Base-by-base conservation (phyloP, 305 asterid species). In the Lippia alba region DNA sequence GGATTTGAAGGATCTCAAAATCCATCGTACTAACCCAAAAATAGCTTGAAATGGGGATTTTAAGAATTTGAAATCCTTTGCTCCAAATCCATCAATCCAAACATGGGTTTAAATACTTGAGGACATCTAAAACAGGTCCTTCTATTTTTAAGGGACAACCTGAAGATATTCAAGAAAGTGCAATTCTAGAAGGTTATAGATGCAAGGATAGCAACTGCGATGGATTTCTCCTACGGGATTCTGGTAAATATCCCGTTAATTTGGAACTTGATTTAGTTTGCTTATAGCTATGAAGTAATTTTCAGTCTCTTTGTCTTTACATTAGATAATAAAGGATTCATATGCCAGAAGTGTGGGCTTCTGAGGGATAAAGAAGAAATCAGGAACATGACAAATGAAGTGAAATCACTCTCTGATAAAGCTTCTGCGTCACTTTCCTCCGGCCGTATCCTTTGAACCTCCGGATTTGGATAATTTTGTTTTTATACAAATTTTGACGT, bases 81-180 rank as follows among this genome's bases (percentile, higher is more conserved):
- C 12, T 44, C 14, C 10, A 10, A 39, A 39, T 39, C 45, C 45
- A 4, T 39, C 45, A 39, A 39, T 39, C 45, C 45, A 39, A 39
- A 44, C 63, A 61, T 58, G 56, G 51, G 12, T 24, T 32, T 59
- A 56, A 56, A 58, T 59, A 12, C 30, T 69, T 59, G 41, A 0
- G 50, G 46, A 61, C 61, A 18, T 18, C 69, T 77, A 58, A 74
- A 68, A 74, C 50, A 19, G 53, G 61, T 56, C 32, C 15, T 36
- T 81, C 9, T 40, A 34, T 84, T 71, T 59, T 64, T 64, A 75
- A 94, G 98, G 96, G 96, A 48, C 84, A 88, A 78, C 32, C 50
- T 67, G 89, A 83, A 74, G 99, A 92, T 83, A 87, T 92, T 74
- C 84, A 61, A 85, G 99, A 92, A 83, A 92, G 91, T 78, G 97